A percentile compares a stretch with the other conserved stretches of the same genome.
phyloP scores from a whole-genome alignment of 2,329 filamentous ascomycete species.

The Ceratocystis albifundus region DNA sequence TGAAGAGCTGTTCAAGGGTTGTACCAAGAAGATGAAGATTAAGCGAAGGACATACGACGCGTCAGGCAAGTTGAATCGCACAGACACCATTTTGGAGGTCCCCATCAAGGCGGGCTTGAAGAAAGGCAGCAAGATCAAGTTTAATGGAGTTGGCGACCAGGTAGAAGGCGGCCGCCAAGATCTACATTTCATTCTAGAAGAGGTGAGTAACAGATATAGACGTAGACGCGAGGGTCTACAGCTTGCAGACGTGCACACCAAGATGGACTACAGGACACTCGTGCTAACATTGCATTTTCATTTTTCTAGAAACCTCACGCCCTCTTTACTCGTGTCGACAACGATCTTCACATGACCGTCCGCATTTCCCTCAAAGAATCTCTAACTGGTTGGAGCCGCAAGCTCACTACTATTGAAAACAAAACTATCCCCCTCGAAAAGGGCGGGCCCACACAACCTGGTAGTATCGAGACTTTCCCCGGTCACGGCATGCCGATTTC shows the following conservation, averaged over 20 bases:
- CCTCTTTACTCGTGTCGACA: constrained; percentile 73
- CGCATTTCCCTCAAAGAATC: constrained; percentile 86
- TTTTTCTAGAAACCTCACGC: constrained; percentile 65
- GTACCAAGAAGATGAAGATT: constrained; percentile 95
- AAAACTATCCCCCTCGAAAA: constrained; percentile 72
- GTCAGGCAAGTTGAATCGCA: constrained; percentile 69
- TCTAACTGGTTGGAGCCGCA: constrained; percentile 82
- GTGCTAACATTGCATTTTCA: constrained; percentile 32
- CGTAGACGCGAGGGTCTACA: neutral
- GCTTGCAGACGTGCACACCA: too few relatives aligned
- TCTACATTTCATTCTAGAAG: constrained; percentile 84
- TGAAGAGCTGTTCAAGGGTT: constrained; percentile 79
- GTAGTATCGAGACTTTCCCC: constrained; percentile 69
- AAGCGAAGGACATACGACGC: constrained; percentile 81
- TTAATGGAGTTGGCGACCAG: constrained; percentile 92
- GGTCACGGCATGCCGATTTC: constrained; percentile 87
- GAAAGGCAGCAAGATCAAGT: constrained; percentile 97
- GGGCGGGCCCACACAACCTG: constrained; percentile 73
- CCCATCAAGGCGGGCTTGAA: constrained; percentile 93
- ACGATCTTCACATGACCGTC: constrained; percentile 69
- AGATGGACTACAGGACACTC: too few relatives aligned
- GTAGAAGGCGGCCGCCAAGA: constrained; percentile 94
- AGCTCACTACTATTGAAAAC: constrained; percentile 87
- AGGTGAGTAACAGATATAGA: constrained; percentile 50
- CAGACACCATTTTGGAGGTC: constrained; percentile 85